These are phyloP conservation scores for Fagus sylvatica DNA, from an alignment of 306 rosid species.

Conservation along the genomic window DNA sequence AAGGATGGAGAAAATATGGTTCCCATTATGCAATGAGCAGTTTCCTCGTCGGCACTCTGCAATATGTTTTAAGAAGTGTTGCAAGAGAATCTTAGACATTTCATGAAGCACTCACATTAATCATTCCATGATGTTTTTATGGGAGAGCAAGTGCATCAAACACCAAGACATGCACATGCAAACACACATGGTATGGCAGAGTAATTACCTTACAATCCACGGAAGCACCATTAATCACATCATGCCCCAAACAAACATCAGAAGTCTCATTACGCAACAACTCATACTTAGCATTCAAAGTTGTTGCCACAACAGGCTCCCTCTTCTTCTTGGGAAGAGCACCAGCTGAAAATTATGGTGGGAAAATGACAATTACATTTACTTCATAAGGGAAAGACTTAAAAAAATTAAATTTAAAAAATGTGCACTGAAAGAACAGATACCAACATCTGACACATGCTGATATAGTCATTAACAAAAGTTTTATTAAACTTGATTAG, in stretches of 20 bases:
- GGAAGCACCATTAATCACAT: constrained; percentile 47
- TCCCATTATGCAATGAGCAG: constrained; percentile 47
- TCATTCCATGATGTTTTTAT: not conserved
- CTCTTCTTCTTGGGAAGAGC: constrained; percentile 52
- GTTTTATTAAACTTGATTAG: not conserved
- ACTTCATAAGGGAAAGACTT: not conserved
- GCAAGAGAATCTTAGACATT: constrained; percentile 8
- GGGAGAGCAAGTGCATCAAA: not conserved
- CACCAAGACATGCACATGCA: constrained; percentile 3
- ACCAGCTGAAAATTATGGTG: constrained; percentile 49
- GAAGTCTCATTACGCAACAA: constrained; percentile 47
- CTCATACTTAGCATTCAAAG: constrained; percentile 43
- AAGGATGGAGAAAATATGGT: constrained; percentile 92
- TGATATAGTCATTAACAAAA: not conserved
- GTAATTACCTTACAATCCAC: constrained; percentile 60
- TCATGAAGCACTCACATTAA: constrained; percentile 11
- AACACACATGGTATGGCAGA: constrained; percentile 13
- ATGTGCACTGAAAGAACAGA: not conserved
- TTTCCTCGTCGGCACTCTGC: constrained; percentile 57
- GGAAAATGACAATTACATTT: constrained; percentile 29
- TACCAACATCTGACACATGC: not conserved
- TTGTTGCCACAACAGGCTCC: constrained; percentile 40
- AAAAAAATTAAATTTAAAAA: not conserved
- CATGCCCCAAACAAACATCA: constrained; percentile 57
- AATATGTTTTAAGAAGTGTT: constrained; percentile 20